These are phyloP conservation scores for Penicillium pancosmium DNA, from an alignment of 495 filamentous ascomycete species.

Conservation along the genomic window DNA sequence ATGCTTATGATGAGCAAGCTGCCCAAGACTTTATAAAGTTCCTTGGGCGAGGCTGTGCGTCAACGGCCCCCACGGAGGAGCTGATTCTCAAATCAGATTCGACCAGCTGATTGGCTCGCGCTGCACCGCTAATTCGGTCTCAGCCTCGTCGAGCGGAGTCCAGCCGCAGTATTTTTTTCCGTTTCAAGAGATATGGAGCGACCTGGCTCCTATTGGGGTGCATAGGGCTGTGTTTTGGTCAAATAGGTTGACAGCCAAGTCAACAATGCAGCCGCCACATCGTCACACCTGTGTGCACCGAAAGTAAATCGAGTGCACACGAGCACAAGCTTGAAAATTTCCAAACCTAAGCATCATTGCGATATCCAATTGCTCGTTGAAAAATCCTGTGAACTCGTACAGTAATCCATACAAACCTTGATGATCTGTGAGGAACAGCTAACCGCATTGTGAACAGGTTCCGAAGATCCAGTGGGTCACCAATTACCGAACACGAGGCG, in stretches of 20 bases:
- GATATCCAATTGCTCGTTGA: too few relatives aligned
- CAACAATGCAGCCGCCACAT: neutral
- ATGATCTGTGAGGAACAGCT: too few relatives aligned
- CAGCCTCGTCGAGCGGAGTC: neutral
- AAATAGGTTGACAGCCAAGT: neutral
- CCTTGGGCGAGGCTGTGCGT: conserved; percentile 2
- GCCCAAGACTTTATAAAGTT: conserved; percentile 1
- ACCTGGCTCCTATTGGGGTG: neutral
- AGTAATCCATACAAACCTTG: too few relatives aligned
- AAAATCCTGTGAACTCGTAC: too few relatives aligned
- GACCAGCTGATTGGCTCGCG: neutral
- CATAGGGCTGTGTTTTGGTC: neutral
- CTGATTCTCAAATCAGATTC: neutral
- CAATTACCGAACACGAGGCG: neutral
- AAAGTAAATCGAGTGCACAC: neutral
- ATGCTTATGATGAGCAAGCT: neutral
- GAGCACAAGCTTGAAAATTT: neutral
- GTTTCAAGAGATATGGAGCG: neutral
- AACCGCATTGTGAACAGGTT: neutral
- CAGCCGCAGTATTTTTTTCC: neutral
- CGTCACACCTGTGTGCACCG: neutral
- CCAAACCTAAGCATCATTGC: too few relatives aligned
- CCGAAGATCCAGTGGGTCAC: neutral
- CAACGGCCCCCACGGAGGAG: conserved; percentile 2
- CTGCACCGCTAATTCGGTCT: neutral